These are phyloP conservation scores for Nematocida sp. DNA, from an alignment of 371 early-diverging fungal species.

Conservation along the genomic window DNA sequence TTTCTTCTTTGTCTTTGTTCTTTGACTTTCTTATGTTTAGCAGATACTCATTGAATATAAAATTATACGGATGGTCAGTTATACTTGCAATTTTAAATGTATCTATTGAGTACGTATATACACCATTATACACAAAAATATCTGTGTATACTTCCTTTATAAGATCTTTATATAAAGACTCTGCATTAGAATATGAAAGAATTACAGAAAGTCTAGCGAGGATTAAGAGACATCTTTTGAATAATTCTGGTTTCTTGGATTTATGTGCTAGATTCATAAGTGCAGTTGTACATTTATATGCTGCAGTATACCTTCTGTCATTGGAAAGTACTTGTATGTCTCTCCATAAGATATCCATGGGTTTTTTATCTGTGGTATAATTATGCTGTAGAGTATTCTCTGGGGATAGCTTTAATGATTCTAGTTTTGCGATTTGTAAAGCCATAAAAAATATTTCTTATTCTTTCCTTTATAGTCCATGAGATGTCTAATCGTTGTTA, in stretches of 20 bases:
- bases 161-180: constrained; percentile 6
- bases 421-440: background rate
- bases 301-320: constrained; percentile 4
- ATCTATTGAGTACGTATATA: constrained; percentile 26
- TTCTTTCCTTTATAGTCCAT: constrained; percentile 4
- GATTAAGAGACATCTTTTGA: constrained; percentile 2
- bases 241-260: background rate
- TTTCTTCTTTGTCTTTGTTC: constrained; percentile 6
- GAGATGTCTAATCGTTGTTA: constrained; percentile 28
- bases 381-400: constrained; percentile 11
- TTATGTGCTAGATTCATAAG: background rate
- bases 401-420: constrained; percentile 1
- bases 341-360: constrained; percentile 32
- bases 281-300: constrained; percentile 2
- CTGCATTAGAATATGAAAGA: background rate
- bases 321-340: constrained; percentile 20
- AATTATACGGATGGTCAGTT: background rate
- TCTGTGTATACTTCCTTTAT: background rate
- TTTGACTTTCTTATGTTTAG: constrained; percentile 10
- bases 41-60: constrained; percentile 44
- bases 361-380: background rate
- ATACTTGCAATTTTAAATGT: background rate
- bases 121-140: constrained; percentile 17
- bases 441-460: constrained; percentile 23
- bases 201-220: constrained; percentile 25